Evolutionary conservation across 352 stramenopile species (phyloP), one percentile per base, ranked within the genome.

Genomic region (Pythium vanterpoolii): DNA sequence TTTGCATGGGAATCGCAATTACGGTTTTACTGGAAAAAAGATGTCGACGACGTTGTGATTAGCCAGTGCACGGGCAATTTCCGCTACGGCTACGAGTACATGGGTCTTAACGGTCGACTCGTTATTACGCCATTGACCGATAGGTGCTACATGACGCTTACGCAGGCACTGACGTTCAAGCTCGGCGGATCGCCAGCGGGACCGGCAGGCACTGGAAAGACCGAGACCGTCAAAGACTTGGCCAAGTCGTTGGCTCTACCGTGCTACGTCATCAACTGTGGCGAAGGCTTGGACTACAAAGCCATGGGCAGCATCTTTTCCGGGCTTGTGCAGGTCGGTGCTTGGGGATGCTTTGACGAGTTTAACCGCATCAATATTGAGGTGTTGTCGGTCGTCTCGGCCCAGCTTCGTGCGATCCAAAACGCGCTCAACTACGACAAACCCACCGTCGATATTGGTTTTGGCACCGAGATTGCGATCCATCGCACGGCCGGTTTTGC

Each of bases 91-190:
- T 98, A 98, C 68, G 95, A 98, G 70, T 98, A 98, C 68, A 67
- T 98, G n/a, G 95, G 95, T 7, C 98, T 98, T 60, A 96, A 87
- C 31, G 97, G 97, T 40, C 82, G 95, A 9, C 74, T 98, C 3
- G 95, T 98, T 49, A 98, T 98, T 66, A 98, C 95, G 4, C 95
- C 95, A 4, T 64, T 98, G 21, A 98, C 95, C 0, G 95, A 98
- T 66, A 98, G 98, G 57, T 98, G 94, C 65, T 98, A 98, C 70
- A 55, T 98, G 30, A 98, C 95, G 23, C 75, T 98, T 10, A 98
- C 98, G 95, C 91, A 90, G 16, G 94, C 94, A 4, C 62, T 98
- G 19, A 93, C 98, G 62, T 98, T 98, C 91, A 98, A 96, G 30
- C 71, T 98, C 1, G 95, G 95, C 38, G 95, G 95, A 4, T 92